Evolutionary conservation across 148 eudicot species (phyloP), one percentile per base, ranked within the genome.

Genomic region (Rhododendron simsii): DNA sequence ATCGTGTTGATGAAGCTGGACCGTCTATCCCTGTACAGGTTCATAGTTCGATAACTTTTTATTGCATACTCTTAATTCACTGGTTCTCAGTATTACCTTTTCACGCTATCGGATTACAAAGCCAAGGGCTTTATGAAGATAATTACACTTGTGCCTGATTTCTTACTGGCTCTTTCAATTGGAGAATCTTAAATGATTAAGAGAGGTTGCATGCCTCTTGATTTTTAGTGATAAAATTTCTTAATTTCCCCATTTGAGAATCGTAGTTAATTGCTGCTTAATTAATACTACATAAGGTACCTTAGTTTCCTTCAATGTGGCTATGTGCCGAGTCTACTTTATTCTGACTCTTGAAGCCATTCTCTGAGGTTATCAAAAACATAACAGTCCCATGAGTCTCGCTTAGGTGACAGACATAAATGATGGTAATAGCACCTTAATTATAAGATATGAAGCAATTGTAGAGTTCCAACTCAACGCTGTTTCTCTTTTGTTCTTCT

Each of bases 1-100:
- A 90, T 80, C 95, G 92, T 51, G 90, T 94, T 85, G 91, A 97
- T 90, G 96, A 91, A 94, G 99, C 99, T 45, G 95, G 98, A 81
- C 98, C 99, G 21, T 97, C 99, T 80, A 91, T 91, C 79, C 98
- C 99, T 15, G 95, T 93, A 63, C 98, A 97, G 98, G 99, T 97
- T 79, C 55, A 83, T 85, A 8, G 47, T 74, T 80, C 39, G 77
- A 23, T 59, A 26, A n/a, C n/a, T 77, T 48, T 51, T 59, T 81
- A 53, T 28, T 80, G 23, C 21, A 15, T 87, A 82, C 47, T 7
- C 39, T 71, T 81, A 33, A 81, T 57, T 63, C 77, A 45, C 18
- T 47, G 65, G 79, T 75, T 21, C 9, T 9, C n/a, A 78, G 11
- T 69, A 37, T 85, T 81, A 37, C 30, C 47, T 78, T 77, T 76